These are phyloP conservation scores for Fusarium xyrophilum DNA, from an alignment of 2,329 filamentous ascomycete genomes.

Conservation along the genomic window DNA sequence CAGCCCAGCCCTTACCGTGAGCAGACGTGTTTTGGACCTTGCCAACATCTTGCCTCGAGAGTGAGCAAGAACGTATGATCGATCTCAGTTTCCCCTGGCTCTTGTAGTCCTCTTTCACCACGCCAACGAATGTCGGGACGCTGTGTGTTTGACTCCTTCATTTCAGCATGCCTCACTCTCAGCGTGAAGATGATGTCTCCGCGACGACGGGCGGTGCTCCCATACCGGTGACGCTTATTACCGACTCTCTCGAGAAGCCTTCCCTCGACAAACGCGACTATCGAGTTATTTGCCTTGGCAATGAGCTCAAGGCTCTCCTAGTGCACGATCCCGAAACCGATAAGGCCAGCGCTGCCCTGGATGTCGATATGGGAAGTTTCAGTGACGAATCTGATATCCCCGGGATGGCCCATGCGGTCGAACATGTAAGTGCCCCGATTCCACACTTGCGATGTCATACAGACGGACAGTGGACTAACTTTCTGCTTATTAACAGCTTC, in stretches of 20 bases:
- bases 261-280: constrained; percentile 87
- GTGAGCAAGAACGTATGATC: too few species aligned
- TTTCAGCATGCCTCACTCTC: constrained; percentile 47
- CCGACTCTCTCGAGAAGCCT: constrained; percentile 81
- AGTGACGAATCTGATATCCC: constrained; percentile 91
- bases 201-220: constrained; percentile 38
- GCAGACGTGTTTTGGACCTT: too few species aligned
- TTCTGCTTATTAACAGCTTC: constrained; percentile 56
- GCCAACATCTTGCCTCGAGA: too few species aligned
- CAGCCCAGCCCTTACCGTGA: too few species aligned
- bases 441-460: neutral
- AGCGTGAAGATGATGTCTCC: constrained; percentile 36
- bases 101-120: too few species aligned
- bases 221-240: constrained; percentile 53
- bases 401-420: constrained; percentile 93
- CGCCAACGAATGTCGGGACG: too few species aligned
- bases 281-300: constrained; percentile 82
- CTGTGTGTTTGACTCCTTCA: too few species aligned
- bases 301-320: constrained; percentile 87
- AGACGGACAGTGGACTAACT: constrained; percentile 21
- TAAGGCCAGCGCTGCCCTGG: constrained; percentile 93
- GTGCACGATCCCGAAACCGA: constrained; percentile 96
- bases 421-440: constrained; percentile 67
- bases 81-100: too few species aligned
- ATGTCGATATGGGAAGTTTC: constrained; percentile 96